Evolutionary conservation across 495 filamentous ascomycete genomes (phyloP), one percentile per base, ranked within the genome.

Genomic region (Xylaria intraflava): DNA sequence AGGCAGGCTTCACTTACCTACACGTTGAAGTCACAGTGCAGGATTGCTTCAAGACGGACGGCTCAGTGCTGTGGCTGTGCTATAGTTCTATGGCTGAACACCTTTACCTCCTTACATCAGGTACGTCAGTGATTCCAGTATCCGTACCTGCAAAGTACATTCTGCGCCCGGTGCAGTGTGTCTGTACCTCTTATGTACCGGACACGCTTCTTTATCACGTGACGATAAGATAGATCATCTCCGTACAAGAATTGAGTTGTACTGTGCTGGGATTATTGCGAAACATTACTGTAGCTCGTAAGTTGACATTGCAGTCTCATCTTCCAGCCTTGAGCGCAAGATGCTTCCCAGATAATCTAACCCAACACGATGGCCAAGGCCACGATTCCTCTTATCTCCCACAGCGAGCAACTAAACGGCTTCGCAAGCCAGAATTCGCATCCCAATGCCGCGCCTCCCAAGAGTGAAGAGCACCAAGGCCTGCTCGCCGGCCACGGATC

Each of bases 401-500:
- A 51, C 50, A 64, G 51, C 58, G 63, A 61, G 58, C 63, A 61
- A 19, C 11, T 53, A 19, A 42, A 40, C 35, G 40, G 35, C 36
- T 41, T 38, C 35, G 45, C 56, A n/a, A 49, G 40, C 44, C 40
- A 16, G 12, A 20, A 35, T 29, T 46, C 31, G 10, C 58, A 58
- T 58, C 19, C 41, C 40, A 53, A 49, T 17, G 59, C 60, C 42
- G 49, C 44, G 23, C 39, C 60, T 42, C 44, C 53, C 27, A 11
- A 56, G 46, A 66, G 67, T 50, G 72, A 78, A 46, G 75, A 80
- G 57, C 67, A 69, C 39, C 59, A 69, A 41, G 71, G 73, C 35
- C 69, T 79, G 39, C 70, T 80, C 33, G 65, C 70, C 7, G 56
- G 62, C 35, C 49, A 14, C 30, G 63, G 48, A 19, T 60, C 36